Conservation (phyloP, 176 grass and related monocot species). For the Carex kokanica region DNA sequence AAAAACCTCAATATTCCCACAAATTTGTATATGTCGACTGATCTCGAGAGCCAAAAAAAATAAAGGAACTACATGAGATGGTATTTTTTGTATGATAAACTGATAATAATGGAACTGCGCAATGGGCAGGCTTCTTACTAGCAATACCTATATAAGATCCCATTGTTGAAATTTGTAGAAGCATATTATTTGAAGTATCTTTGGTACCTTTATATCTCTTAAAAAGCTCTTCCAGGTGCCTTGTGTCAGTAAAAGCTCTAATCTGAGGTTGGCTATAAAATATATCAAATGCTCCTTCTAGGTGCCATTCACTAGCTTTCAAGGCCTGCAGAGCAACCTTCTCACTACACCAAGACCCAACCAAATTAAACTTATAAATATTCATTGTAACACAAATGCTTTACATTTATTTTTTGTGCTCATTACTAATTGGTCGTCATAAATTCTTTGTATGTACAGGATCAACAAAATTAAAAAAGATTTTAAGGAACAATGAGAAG, state of each 20-base stretch:
- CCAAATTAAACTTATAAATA: background rate
- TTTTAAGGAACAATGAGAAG: background rate
- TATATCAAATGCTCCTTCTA: slow-evolving; percentile 97
- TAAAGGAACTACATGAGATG: background rate
- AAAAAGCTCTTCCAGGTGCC: slow-evolving; percentile 79
- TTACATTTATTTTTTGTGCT: background rate
- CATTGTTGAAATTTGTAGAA: background rate
- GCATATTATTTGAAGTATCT: background rate
- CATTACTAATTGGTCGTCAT: background rate
- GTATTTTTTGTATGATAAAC: background rate
- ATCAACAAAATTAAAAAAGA: background rate
- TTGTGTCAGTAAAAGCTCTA: slow-evolving; percentile 57
- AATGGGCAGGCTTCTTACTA: background rate
- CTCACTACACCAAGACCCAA: slow-evolving; percentile 46
- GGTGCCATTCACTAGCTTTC: slow-evolving; percentile 97
- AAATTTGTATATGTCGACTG: background rate
- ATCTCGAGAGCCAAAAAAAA: background rate
- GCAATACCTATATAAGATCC: background rate
- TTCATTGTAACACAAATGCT: background rate
- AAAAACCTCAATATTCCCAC: background rate
- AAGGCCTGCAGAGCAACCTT: slow-evolving; percentile 91
- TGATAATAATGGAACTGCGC: background rate
- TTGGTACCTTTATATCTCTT: slow-evolving; percentile 87
- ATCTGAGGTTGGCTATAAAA: slow-evolving; percentile 97
- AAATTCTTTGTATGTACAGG: background rate